Conservation (phyloP, 176 grass and related monocot species). For the Elaeis guineensis region DNA sequence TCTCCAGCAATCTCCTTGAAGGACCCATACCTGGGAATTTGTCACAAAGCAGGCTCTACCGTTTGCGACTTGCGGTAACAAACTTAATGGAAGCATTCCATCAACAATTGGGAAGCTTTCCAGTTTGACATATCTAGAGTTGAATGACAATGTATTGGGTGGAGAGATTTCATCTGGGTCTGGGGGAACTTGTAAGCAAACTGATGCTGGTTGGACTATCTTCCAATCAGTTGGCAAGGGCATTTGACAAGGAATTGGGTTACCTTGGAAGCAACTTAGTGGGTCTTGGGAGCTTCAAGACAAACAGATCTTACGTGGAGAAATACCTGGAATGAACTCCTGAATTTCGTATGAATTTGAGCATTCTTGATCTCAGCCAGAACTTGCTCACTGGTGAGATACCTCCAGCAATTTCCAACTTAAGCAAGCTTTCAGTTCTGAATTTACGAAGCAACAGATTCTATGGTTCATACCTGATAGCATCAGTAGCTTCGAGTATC, state of each 20-base stretch:
- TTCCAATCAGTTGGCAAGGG: slow-evolving; percentile 34
- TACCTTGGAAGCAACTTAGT: slow-evolving; percentile 32
- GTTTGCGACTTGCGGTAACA: slow-evolving; percentile 36
- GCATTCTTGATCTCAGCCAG: slow-evolving; percentile 44
- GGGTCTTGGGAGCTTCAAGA: slow-evolving; percentile 45
- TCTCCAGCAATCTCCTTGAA: slow-evolving; percentile 2
- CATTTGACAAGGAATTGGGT: slow-evolving; percentile 23
- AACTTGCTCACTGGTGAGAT: slow-evolving; percentile 48
- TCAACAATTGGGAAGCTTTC: slow-evolving; percentile 5
- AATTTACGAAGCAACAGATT: slow-evolving; percentile 40
- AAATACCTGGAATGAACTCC: slow-evolving; percentile 21
- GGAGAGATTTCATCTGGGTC: slow-evolving; percentile 18
- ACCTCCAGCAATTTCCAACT: slow-evolving; percentile 3
- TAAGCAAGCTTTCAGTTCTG: slow-evolving; percentile 33
- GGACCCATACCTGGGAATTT: slow-evolving; percentile 19
- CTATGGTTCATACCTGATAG: slow-evolving; percentile 26
- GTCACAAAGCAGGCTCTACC: slow-evolving; percentile 26
- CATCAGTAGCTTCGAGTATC: neutral
- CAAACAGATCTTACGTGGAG: slow-evolving; percentile 28
- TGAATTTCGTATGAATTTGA: slow-evolving; percentile 14
- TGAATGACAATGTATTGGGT: slow-evolving; percentile 33
- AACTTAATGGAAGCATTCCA: slow-evolving; percentile 30
- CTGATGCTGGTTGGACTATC: slow-evolving; percentile 56
- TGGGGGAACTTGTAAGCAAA: slow-evolving; percentile 30
- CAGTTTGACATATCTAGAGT: slow-evolving; percentile 38